Conservation (phyloP, 345 rosid species). For the Hevea brasiliensis region DNA sequence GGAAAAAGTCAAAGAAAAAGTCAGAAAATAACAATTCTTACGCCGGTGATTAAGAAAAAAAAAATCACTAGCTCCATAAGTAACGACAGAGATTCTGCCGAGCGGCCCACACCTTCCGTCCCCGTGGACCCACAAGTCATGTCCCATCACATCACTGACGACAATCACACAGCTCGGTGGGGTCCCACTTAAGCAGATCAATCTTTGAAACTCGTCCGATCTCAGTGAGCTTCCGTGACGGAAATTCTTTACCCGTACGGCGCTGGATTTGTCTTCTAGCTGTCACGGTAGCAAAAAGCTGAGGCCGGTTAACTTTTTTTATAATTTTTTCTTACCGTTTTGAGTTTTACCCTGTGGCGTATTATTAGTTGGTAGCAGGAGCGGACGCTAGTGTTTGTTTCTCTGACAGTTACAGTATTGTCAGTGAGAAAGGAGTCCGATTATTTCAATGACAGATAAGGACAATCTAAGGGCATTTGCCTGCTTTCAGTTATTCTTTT, state of each 20-base stretch:
- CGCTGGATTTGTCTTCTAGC: not conserved
- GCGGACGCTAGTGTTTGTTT: not conserved
- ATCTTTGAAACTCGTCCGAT: too few relatives aligned
- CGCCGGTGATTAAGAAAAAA: too few relatives aligned
- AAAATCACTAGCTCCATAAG: too few relatives aligned
- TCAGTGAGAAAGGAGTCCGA: conserved; percentile 18
- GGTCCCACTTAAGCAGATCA: too few relatives aligned
- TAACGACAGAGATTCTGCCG: too few relatives aligned
- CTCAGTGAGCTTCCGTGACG: not conserved
- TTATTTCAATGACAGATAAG: conserved; percentile 19
- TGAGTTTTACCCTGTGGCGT: not conserved
- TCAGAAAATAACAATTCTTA: too few relatives aligned
- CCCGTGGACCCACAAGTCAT: too few relatives aligned
- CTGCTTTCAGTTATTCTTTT: not conserved
- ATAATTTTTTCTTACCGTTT: not conserved
- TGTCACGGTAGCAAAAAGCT: conserved; percentile 35
- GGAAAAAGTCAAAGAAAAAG: too few relatives aligned
- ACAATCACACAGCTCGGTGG: too few relatives aligned
- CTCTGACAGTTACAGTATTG: conserved; percentile 11
- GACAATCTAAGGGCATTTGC: not conserved
- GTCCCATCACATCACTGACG: too few relatives aligned
- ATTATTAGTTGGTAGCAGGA: too few relatives aligned
- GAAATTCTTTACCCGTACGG: conserved; percentile 7
- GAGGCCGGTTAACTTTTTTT: conserved; percentile 13
- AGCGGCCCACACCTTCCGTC: too few relatives aligned